Base-by-base conservation (phyloP, 352 stramenopile species). In the Globisporangium viniferum region DNA sequence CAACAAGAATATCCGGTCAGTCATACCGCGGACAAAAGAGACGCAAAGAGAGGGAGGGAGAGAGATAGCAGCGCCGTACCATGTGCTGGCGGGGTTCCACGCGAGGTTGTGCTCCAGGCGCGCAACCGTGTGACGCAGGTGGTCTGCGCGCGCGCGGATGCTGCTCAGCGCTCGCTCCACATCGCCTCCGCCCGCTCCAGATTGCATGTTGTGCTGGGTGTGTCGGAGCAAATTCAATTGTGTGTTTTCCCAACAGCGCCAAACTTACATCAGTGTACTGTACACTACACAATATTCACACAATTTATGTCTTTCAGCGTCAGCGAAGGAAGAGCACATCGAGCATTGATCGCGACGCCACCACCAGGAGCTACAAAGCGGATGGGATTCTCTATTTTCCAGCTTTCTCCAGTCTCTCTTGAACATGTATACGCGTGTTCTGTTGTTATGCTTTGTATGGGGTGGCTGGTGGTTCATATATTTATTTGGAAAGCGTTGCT, bases 31-130 rank as follows among this genome's bases (percentile, higher is more conserved):
- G 12, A 22, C 18, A 51, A 22, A 22, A 57, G 22, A 51, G 2
- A 7, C 35, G 49, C 29, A 9, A 24, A 35, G 54, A 56, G 33
- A 56, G n/a, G 48, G 18, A 35, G 54, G 48, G 33, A 56, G n/a
- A 55, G 18, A n/a, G 27, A 33, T 18, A 64, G n/a, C 18, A 33
- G 22, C 48, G 3, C 12, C 62, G 62, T 66, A 93, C 87, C 87
- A 94, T 20, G 86, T 92, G 57, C 82, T 94, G 4, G 83, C 81
- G 9, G 87, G 87, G 56, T 92, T 84, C 87, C 87, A 94, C 18
- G 85, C 83, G 59, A 94, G 67, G 48, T 91, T 91, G 59, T 92
- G 79, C 76, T 94, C 87, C 24, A 94, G 73, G 12, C 82, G 83
- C 24, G 73, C 77, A 39, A 94, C 79, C 14, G 87, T 94, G 69